phyloP scores from a whole-genome alignment of 1,284 basidiomycete species.

The Phylloporus sp. region DNA sequence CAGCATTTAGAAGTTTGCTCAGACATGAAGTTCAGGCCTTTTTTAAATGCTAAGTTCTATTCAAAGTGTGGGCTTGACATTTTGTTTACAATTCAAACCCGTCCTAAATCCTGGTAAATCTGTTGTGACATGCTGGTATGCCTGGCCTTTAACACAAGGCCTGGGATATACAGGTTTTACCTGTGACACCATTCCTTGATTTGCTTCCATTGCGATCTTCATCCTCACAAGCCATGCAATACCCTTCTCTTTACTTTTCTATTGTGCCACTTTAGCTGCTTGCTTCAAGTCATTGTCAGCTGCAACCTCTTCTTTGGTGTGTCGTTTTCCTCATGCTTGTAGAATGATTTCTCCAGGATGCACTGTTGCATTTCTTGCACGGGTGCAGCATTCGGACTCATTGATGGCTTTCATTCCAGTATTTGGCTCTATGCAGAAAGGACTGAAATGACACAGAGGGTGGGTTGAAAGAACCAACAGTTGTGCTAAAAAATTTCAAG shows the following conservation, averaged over 20 bases:
- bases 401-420: not conserved
- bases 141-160: no score
- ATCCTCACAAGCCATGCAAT: not conserved
- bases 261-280: not conserved
- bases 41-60: conserved; percentile 1
- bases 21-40: not conserved
- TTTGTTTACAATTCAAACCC: not conserved
- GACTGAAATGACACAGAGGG: no score
- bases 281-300: not conserved
- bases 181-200: no score
- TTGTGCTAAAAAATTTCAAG: no score
- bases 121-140: no score
- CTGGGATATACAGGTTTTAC: no score
- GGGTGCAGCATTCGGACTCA: not conserved
- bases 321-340: not conserved
- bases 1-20: not conserved
- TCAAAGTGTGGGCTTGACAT: not conserved
- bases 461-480: no score
- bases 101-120: not conserved
- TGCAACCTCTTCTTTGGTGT: conserved; percentile 1
- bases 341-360: not conserved
- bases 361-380: not conserved
- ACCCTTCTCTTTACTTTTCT: not conserved
- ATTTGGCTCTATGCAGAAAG: no score
- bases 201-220: not conserved